phyloP scores from a whole-genome alignment of 225 moss, liverwort and hornwort species.

The Rhytidiadelphus loreus region DNA sequence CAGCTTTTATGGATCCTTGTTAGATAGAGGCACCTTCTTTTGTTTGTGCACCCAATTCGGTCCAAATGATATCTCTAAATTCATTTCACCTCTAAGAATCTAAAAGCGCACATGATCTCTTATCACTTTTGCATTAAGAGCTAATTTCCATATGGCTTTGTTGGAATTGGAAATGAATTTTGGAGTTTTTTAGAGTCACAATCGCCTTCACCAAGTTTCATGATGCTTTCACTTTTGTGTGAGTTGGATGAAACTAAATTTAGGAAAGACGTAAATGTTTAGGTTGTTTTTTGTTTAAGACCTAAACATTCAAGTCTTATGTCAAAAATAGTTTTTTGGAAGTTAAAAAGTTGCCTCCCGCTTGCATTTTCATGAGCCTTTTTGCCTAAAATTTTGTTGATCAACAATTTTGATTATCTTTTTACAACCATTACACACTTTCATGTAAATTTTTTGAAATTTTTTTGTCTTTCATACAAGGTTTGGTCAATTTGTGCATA shows the following conservation, averaged over 20 bases:
- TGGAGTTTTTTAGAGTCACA: rapidly evolving
- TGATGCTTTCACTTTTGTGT: not conserved
- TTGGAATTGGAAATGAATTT: not conserved
- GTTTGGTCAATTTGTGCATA: not conserved
- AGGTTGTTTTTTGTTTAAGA: no score
- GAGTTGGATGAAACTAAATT: rapidly evolving
- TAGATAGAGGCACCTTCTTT: not conserved
- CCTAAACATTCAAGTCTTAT: not conserved
- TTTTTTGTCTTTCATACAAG: not conserved
- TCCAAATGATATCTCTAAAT: not conserved
- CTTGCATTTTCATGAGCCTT: rapidly evolving
- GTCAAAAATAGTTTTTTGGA: not conserved
- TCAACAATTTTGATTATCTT: not conserved
- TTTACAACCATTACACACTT: not conserved
- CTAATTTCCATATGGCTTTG: not conserved
- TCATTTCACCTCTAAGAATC: not conserved
- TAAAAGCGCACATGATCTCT: rapidly evolving
- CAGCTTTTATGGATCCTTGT: rapidly evolving
- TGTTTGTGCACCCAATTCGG: not conserved
- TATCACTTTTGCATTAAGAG: not conserved
- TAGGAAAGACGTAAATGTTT: no score
- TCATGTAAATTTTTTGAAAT: not conserved
- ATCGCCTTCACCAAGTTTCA: rapidly evolving
- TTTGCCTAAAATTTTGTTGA: rapidly evolving
- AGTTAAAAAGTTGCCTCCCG: rapidly evolving